Conservation (phyloP, 2,329 filamentous ascomycete species). For the Hymenoscyphus repandus region DNA sequence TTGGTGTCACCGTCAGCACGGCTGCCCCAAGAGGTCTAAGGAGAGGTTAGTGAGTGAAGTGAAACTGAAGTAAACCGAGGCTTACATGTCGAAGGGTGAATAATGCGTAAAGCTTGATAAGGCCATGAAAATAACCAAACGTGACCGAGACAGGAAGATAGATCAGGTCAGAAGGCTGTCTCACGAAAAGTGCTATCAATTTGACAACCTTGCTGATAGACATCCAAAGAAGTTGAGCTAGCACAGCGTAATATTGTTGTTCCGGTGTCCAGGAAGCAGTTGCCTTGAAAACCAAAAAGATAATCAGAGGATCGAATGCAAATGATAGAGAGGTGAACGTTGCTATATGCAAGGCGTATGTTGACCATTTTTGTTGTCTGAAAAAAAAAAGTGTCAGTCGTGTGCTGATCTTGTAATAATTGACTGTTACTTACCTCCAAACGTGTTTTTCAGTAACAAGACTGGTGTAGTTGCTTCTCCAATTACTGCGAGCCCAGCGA, state of each 20-base stretch:
- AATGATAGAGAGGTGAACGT: slow-evolving; percentile 89
- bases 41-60: not conserved
- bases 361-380: slow-evolving; percentile 88
- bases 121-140: slow-evolving; percentile 88
- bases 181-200: slow-evolving; percentile 77
- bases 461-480: slow-evolving; percentile 93
- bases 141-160: slow-evolving; percentile 79
- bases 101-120: slow-evolving; percentile 87
- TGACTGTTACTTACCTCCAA: slow-evolving; percentile 64
- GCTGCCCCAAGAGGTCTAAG: slow-evolving; percentile 90
- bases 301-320: slow-evolving; percentile 67
- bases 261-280: slow-evolving; percentile 55
- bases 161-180: slow-evolving; percentile 74
- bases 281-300: slow-evolving; percentile 64
- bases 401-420: not conserved
- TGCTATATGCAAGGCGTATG: slow-evolving; percentile 87
- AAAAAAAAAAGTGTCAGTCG: slow-evolving; percentile 14
- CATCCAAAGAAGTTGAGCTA: slow-evolving; percentile 66
- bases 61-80: slow-evolving; percentile 16
- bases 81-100: slow-evolving; percentile 78
- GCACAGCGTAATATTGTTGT: slow-evolving; percentile 50
- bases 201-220: slow-evolving; percentile 90
- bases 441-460: slow-evolving; percentile 78
- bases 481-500: slow-evolving; percentile 94
- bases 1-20: slow-evolving; percentile 86